Conservation (phyloP, 305 asterid genomes). For the Coffea humblotiana region DNA sequence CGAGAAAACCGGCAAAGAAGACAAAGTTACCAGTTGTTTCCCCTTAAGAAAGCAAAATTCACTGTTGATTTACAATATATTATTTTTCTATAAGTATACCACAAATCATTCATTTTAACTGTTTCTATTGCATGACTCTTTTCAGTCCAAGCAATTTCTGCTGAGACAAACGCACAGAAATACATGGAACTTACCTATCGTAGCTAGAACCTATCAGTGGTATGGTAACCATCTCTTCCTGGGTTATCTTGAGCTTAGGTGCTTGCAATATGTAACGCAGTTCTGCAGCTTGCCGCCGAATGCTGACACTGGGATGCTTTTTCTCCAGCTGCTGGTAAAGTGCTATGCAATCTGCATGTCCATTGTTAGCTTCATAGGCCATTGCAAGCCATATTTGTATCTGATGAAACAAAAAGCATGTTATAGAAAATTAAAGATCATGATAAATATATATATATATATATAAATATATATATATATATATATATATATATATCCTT, state of each 20-base stretch:
- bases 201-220: constrained; percentile 94
- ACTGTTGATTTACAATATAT: no score
- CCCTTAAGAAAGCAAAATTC: no score
- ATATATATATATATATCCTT: no score
- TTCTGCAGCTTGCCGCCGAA: constrained; percentile 31
- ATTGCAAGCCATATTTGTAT: constrained; percentile 99
- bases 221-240: constrained; percentile 98
- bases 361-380: constrained; percentile 97
- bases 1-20: no score
- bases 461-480: no score
- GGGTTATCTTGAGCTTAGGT: constrained; percentile 89
- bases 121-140: no score
- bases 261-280: constrained; percentile 73
- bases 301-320: constrained; percentile 23
- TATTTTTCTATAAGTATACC: no score
- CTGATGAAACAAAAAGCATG: constrained; percentile 29
- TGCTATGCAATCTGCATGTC: constrained; percentile 86
- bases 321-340: constrained; percentile 75
- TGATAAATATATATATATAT: neutral
- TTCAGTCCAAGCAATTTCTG: neutral
- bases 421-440: neutral
- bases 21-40: no score
- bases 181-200: constrained; percentile 56
- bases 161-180: neutral
- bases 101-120: no score